Base-by-base conservation (phyloP, 768 basidiomycete genomes). In the Gymnopilus junonius region DNA sequence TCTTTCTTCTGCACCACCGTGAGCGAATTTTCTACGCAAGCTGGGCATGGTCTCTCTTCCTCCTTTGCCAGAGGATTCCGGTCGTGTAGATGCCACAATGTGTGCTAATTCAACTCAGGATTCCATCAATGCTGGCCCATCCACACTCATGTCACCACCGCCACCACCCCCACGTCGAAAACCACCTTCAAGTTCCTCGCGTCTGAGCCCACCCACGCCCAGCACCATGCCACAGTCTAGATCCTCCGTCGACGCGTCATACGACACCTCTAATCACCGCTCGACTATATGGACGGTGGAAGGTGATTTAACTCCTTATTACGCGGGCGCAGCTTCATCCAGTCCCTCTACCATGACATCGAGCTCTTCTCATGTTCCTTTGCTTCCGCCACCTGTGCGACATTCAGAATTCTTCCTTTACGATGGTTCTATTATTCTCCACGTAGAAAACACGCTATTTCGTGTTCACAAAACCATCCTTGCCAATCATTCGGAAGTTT, bases 401-500 rank as follows among this genome's bases (percentile, higher is more conserved):
- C 72, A 75, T 45, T 63, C 71, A 11, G 75, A 76, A 1, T 82
- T 82, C 57, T 83, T 81, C 80, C 73, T 82, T n/a, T 77, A 78
- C 64, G 82, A 83, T 62, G 82, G 82, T 12, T 82, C 80, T 1
- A 79, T 83, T 43, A 72, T 83, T 1, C 73, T 83, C 6, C 65
- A 71, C 20, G 79, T 80, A n/a, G 73, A 79, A 53, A 65, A 73
- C 32, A 77, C 72, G 31, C 71, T 82, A 20, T 83, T 83, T 59
- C 73, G 78, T 7, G 79, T 83, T 0, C 82, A 83, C 63, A 80
- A 81, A 56, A 81, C 82, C 17, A 79, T 82, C 20, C 70, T 83
- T 0, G 74, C 77, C 4, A 77, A 77, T 55, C 87, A 91, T 65
- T 89, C 88, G 0, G 87, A 90, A 40, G 78, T 91, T 1, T 91